phyloP scores from a whole-genome alignment of 176 grass and related monocot species.

The Poa annua region DNA sequence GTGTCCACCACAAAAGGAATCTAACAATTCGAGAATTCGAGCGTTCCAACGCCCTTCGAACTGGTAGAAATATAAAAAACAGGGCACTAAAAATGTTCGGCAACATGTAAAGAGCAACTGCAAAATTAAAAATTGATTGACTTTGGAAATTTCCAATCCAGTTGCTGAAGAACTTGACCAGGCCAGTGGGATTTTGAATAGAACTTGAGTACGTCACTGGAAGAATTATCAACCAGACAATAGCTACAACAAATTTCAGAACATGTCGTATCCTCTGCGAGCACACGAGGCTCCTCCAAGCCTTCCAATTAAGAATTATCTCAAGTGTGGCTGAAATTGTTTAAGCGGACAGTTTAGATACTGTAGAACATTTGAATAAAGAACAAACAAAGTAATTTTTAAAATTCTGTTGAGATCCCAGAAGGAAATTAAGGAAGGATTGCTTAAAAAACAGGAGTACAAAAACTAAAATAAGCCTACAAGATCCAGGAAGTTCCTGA shows the following conservation, averaged over 20 bases:
- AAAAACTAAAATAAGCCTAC: not conserved
- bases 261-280: conserved; percentile 70
- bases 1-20: conserved; percentile 96
- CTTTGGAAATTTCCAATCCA: conserved; percentile 73
- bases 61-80: conserved; percentile 82
- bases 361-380: conserved; percentile 25
- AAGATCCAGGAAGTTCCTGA: conserved; percentile 2
- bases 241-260: conserved; percentile 82
- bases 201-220: conserved; percentile 68
- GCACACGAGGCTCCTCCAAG: conserved; percentile 82
- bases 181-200: conserved; percentile 82
- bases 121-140: conserved; percentile 83
- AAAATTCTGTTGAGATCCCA: conserved; percentile 1
- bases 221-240: conserved; percentile 93
- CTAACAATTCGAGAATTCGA: conserved; percentile 69
- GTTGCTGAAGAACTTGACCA: conserved; percentile 81
- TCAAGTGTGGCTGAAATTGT: conserved; percentile 72
- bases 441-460: conserved; percentile 15
- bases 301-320: conserved; percentile 86
- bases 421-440: not conserved
- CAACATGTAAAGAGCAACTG: conserved; percentile 85
- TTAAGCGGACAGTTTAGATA: conserved; percentile 37
- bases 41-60: conserved; percentile 63
- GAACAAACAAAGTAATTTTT: not conserved
- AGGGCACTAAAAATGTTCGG: conserved; percentile 87